Evolutionary conservation across 495 filamentous ascomycete species (phyloP), one percentile per base, ranked within the genome.

Genomic region (Cenococcum geophilum): DNA sequence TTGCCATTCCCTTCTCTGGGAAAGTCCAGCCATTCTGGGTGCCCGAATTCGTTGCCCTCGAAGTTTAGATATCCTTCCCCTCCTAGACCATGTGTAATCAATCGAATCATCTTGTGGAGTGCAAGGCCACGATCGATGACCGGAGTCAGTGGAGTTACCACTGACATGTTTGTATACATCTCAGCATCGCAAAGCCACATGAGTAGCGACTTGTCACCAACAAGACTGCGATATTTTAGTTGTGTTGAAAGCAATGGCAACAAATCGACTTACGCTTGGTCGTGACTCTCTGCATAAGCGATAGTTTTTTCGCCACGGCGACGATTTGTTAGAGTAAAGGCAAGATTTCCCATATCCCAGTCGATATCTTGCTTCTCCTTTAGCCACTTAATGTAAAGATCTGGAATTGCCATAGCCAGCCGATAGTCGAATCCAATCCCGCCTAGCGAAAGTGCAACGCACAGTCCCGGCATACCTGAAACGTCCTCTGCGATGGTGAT

Each of bases 1-100:
- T 97, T 97, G 69, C 87, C 76, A 79, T 98, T 98, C 50, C 95
- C 93, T 62, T 82, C 91, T 34, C 93, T 87, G 11, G 93, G 93
- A 76, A 98, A 98, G 73, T 98, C 93, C 58, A 98, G 89, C 93
- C 93, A 98, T 77, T 98, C 93, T 0, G 93, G 93, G 73, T 98
- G 93, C 1, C 93, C 93, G 73, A 98, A 98, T 73, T 98, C 93
- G 74, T 98, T 98, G 62, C 92, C 93, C 75, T 96, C 91, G 69
- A 98, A 98, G 76, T 97, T 97, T 56, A 97, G 90, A 69, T 95
- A 98, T 42, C 92, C 93, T 75, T 98, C 93, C 63, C 93, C 93
- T 54, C 95, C 93, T n/a, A 98, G 83, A 34, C 78, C 83, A 75
- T 98, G 95, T 22, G 93, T 98, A 58, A 97, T 76, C 8, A 97